Conservation (phyloP, 2,329 filamentous ascomycete species). For the Colletotrichum sidae region DNA sequence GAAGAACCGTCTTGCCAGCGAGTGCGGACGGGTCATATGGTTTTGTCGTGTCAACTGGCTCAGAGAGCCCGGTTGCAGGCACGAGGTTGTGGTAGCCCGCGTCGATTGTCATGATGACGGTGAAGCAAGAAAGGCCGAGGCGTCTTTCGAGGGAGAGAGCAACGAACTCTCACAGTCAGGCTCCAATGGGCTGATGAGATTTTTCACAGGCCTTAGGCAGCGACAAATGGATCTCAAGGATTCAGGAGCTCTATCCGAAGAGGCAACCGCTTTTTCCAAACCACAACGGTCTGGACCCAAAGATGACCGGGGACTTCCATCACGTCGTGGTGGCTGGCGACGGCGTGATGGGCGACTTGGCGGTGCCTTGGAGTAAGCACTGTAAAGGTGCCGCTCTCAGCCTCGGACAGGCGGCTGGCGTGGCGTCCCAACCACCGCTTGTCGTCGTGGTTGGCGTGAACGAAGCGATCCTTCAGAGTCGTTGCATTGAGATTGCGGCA, state of each 20-base stretch:
- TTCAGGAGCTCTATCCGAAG: no score
- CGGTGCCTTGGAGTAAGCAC: conserved; percentile 24
- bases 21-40: conserved; percentile 59
- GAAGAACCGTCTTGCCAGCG: conserved; percentile 67
- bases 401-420: not conserved
- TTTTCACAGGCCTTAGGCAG: no score
- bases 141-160: not conserved
- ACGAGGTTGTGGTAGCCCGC: conserved; percentile 32
- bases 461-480: no score
- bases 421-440: no score
- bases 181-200: no score
- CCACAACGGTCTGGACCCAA: no score
- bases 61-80: conserved; percentile 45
- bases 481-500: not conserved
- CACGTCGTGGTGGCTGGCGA: conserved; percentile 1
- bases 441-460: no score
- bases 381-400: not conserved
- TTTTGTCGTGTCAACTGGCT: conserved; percentile 57
- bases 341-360: not conserved
- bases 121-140: conserved; percentile 1
- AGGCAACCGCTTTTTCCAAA: no score
- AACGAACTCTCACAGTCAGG: no score
- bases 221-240: no score
- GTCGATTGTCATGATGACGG: conserved; percentile 28
- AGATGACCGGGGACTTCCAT: not conserved